Evolutionary conservation across 345 rosid species (phyloP), one percentile per base, ranked within the genome.

Genomic region (Sonneratia alba): DNA sequence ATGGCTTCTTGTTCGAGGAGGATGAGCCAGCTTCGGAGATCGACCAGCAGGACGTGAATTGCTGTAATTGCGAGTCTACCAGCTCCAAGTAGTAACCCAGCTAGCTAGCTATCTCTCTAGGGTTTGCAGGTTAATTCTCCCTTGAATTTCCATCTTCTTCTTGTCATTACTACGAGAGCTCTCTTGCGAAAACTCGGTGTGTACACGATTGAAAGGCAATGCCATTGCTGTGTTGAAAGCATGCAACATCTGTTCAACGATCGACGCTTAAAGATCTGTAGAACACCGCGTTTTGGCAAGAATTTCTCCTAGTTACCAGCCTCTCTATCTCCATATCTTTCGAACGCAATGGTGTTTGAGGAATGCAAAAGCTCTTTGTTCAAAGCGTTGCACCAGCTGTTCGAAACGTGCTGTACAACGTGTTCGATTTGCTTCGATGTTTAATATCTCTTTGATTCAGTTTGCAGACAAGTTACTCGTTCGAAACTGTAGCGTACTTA

Each of bases 11-110:
- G 78, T 93, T 87, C 64, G 89, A 87, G 57, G 91, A 87, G 11
- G 93, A 91, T 18, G 96, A 86, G 36, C 84, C 86, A 1, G 91
- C 89, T 34, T 93, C 96, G 67, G 93, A 93, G 66, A 82, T 87
- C 62, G 93, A 93, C 43, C 87, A 73, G 63, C 63, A 57, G 63
- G 63, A 57, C 7, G 11, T 10, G 7, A n/a, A 57, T 24, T 57
- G 63, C 63, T 57, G 34, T 24, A 57, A 57, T 22, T 57, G 34
- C 22, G 63, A 57, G 10, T 24, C 63, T n/a, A n/a, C 63, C 9
- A 6, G 63, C 63, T 24, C 63, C 27, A 24, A 57, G 34, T 57
- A n/a, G 22, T 24, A 47, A 13, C 9, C 10, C 22, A 22, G 13
- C 22, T 10, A 57, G 27, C 34, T 21, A 24, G 63, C 45, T 9